phyloP scores from a whole-genome alignment of 1,284 basidiomycete species.

The Meira miltonrushii region DNA sequence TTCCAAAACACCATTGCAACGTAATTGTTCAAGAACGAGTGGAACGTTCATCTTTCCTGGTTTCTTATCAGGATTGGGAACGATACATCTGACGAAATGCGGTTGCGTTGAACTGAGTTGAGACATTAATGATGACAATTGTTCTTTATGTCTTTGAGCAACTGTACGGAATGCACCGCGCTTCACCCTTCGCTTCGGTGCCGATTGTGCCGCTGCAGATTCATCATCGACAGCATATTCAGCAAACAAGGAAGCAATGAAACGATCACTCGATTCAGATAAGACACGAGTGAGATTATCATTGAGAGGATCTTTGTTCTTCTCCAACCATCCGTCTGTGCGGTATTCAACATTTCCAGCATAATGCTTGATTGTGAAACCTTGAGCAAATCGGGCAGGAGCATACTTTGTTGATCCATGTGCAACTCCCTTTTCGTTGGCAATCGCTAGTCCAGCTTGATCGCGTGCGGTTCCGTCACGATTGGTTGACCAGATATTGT shows the following conservation, averaged over 20 bases:
- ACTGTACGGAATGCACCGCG: constrained; percentile 96
- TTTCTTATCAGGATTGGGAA: constrained; percentile 87
- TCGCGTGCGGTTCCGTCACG: constrained; percentile 39
- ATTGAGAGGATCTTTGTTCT: constrained; percentile 98
- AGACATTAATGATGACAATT: constrained; percentile 81
- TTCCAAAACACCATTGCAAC: constrained; percentile 98
- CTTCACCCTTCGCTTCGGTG: constrained; percentile 69
- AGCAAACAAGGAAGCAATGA: constrained; percentile 75
- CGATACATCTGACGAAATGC: constrained; percentile 97
- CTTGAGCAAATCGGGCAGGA: constrained; percentile 78
- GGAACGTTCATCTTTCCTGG: constrained; percentile 88
- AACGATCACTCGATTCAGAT: constrained; percentile 73
- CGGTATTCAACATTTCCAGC: constrained; percentile 94
- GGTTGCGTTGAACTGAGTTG: constrained; percentile 92
- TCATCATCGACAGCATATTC: constrained; percentile 68
- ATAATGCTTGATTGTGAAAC: constrained; percentile 94
- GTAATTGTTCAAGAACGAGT: constrained; percentile 88
- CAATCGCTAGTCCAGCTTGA: constrained; percentile 15
- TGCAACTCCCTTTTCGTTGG: constrained; percentile 50
- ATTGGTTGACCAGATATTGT: constrained; percentile 42
- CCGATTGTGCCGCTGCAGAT: constrained; percentile 55
- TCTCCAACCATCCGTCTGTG: constrained; percentile 95
- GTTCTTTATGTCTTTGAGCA: constrained; percentile 92
- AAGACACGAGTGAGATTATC: constrained; percentile 90
- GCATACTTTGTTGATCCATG: constrained; percentile 66